phyloP scores from a whole-genome alignment of 176 grass and related monocot genomes.

The Typha latifolia region DNA sequence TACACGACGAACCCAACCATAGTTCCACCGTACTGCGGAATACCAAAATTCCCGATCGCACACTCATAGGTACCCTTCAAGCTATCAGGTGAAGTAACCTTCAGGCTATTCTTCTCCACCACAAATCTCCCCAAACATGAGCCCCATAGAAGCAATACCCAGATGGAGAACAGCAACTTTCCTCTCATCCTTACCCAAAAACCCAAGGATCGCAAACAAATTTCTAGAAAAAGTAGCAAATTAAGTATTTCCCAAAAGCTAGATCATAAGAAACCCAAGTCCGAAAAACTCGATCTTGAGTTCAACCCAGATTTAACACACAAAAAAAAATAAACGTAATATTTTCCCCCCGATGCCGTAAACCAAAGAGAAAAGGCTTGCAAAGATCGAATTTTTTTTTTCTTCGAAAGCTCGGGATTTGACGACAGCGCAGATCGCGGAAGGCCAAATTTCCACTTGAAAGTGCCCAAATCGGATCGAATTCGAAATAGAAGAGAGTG shows the following conservation, averaged over 20 bases:
- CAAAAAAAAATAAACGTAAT: background rate
- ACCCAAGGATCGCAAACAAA: background rate
- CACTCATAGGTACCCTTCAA: constrained; percentile 77
- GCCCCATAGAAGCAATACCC: constrained; percentile 28
- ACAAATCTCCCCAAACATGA: constrained; percentile 43
- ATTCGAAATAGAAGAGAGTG: background rate
- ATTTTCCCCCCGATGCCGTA: background rate
- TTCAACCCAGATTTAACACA: background rate
- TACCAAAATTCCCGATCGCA: constrained; percentile 89
- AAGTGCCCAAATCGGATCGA: background rate
- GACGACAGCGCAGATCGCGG: background rate
- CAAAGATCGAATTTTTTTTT: background rate
- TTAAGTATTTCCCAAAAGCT: background rate
- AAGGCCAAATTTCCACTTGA: background rate
- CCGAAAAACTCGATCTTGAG: background rate
- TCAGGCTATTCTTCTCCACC: constrained; percentile 86
- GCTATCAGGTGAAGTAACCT: constrained; percentile 55
- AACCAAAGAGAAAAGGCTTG: background rate
- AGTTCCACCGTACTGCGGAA: constrained; percentile 87
- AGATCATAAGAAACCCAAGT: background rate
- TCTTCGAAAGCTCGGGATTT: background rate
- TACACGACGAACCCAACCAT: constrained; percentile 88
- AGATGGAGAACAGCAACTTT: constrained; percentile 25
- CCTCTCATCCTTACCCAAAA: constrained; percentile 8
- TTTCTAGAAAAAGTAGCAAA: background rate